Conservation (phyloP, 768 basidiomycete species). For the Boletus subparvulus region DNA sequence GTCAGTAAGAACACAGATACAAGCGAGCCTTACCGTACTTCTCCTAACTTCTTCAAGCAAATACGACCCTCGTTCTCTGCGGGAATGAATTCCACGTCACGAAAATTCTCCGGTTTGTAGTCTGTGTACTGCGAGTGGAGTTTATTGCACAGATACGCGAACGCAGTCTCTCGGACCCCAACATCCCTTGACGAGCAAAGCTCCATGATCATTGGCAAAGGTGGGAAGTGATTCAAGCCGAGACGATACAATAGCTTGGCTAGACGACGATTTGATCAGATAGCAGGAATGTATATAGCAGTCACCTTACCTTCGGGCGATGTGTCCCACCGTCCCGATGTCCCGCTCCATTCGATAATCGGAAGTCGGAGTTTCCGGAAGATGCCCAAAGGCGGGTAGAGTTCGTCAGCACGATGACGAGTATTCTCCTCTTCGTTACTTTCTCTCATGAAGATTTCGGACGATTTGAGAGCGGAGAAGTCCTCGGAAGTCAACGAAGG, state of each 20-base stretch:
- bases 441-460: slow-evolving; percentile 12
- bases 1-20: background rate
- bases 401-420: slow-evolving; percentile 59
- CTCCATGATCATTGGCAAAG: slow-evolving; percentile 58
- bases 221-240: slow-evolving; percentile 63
- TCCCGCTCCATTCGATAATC: slow-evolving; percentile 77
- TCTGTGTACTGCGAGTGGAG: slow-evolving; percentile 51
- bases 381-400: slow-evolving; percentile 79
- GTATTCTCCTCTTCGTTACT: slow-evolving; percentile 30
- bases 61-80: slow-evolving; percentile 49
- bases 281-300: background rate
- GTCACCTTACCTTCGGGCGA: slow-evolving; percentile 77
- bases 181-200: slow-evolving; percentile 59
- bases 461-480: background rate
- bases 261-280: background rate
- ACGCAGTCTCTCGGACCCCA: slow-evolving; percentile 50
- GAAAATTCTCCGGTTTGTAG: slow-evolving; percentile 52
- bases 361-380: slow-evolving; percentile 72
- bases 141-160: slow-evolving; percentile 79
- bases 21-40: slow-evolving; percentile 40
- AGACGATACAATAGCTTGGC: slow-evolving; percentile 75
- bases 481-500: background rate
- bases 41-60: slow-evolving; percentile 57
- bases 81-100: slow-evolving; percentile 72
- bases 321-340: slow-evolving; percentile 66